Evolutionary conservation across 1,139 yeast genomes (phyloP), one percentile per base, ranked within the genome.

Genomic region (Debaryomyces sp.): DNA sequence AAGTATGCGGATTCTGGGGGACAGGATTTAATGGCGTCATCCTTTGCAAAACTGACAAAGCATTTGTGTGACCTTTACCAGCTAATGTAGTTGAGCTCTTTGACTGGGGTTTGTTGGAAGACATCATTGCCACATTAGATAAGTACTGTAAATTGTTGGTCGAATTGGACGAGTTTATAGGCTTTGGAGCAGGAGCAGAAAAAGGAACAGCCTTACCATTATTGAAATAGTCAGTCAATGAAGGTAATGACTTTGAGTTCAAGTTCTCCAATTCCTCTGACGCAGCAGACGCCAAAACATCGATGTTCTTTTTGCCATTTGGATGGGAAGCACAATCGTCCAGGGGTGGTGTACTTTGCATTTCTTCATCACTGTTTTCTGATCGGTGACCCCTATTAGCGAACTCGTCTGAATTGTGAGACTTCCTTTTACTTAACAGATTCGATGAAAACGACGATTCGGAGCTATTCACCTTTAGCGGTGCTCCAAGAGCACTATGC

Each of bases 231-330:
- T 84, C 84, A 0, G 87, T 74, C 46, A 85, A 69, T 4, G 89
- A 79, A 2, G 91, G 91, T 36, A 86, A 73, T 1, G 89, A 84
- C 60, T 78, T 81, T 9, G 84, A 80, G 46, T 64, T 67, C 50
- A 84, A 59, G 50, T 76, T 70, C 46, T 71, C 87, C 49, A 89
- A 74, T 63, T 88, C 94, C 61, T 87, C 88, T 5, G 91, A 80
- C 1, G 96, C 96, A 3, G 96, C 95, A 23, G 87, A 81, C 4
- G 95, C 96, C 51, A 89, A 70, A 3, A 87, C 77, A 62, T 88
- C 88, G 64, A 89, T 88, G 61, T 87, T 90, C 66, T 82, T 77
- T 46, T 78, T 75, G 21, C 56, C 54, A 10, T n/a, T 15, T 10
- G 26, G 7, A 22, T 30, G 21, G 21, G 29, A 13, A 9, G 36